Conservation (phyloP, 1,284 basidiomycete species). For the Phellinidium pouzarii region DNA sequence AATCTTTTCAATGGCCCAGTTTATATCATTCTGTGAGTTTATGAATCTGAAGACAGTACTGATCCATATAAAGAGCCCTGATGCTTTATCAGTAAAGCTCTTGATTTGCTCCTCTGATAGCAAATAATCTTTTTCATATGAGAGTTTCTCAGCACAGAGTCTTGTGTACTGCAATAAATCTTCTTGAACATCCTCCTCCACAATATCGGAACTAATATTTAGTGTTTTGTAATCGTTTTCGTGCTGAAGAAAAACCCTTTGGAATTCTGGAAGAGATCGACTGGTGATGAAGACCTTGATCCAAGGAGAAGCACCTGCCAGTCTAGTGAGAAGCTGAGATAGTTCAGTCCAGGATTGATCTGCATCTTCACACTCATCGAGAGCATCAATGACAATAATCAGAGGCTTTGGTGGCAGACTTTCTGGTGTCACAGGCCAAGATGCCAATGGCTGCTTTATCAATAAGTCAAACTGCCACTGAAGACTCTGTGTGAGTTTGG, state of each 20-base stretch:
- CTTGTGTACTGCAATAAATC: background rate
- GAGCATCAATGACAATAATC: slow-evolving; percentile 5
- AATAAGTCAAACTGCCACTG: too few relatives aligned
- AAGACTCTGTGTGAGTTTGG: too few relatives aligned
- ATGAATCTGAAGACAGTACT: slow-evolving; percentile 26
- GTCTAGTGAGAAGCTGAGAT: background rate
- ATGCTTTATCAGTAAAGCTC: slow-evolving; percentile 22
- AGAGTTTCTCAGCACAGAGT: background rate
- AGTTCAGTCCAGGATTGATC: background rate
- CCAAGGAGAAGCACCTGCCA: background rate
- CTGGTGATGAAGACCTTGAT: slow-evolving; percentile 9
- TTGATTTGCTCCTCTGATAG: slow-evolving; percentile 17
- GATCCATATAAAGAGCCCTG: slow-evolving; percentile 27
- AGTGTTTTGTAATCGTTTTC: too few relatives aligned
- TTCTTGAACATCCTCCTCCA: background rate
- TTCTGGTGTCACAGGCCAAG: too few relatives aligned
- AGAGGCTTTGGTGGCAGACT: background rate
- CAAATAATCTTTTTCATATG: background rate
- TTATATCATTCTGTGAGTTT: slow-evolving; percentile 6
- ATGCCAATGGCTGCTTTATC: too few relatives aligned
- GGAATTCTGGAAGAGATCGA: slow-evolving; percentile 2
- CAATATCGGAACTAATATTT: background rate
- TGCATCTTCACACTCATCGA: slow-evolving; percentile 8
- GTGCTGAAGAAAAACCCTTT: background rate
- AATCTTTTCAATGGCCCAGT: background rate